These are phyloP conservation scores for Malus fusca DNA, from an alignment of 306 rosid genomes.

Conservation along the genomic window DNA sequence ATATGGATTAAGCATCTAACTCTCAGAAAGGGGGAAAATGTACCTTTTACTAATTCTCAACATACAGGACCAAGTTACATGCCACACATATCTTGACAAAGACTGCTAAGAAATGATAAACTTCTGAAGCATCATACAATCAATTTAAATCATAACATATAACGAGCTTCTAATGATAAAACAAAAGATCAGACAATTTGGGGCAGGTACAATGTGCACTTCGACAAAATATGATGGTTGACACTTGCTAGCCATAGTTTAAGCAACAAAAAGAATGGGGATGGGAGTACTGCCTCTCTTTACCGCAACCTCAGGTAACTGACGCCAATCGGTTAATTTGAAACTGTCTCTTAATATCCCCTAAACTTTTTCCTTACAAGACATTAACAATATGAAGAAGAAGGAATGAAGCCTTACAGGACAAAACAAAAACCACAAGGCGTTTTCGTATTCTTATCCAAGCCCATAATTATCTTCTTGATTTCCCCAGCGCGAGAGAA, in stretches of 20 bases:
- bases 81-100: background rate
- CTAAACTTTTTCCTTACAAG: background rate
- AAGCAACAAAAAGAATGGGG: background rate
- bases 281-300: background rate
- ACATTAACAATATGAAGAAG: background rate
- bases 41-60: background rate
- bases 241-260: background rate
- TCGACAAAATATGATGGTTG: background rate
- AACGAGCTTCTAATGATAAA: background rate
- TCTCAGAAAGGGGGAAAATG: background rate
- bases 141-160: background rate
- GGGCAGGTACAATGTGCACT: background rate
- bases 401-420: slow-evolving; percentile 36
- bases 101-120: background rate
- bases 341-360: background rate
- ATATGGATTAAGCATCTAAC: background rate
- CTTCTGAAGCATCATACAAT: background rate
- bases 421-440: slow-evolving; percentile 95
- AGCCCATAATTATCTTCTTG: slow-evolving; percentile 92
- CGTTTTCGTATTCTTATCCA: slow-evolving; percentile 92
- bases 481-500: slow-evolving; percentile 91
- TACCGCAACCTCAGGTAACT: background rate
- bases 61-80: background rate
- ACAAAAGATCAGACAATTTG: background rate
- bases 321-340: background rate